These are phyloP conservation scores for Vararia minispora DNA, from an alignment of 768 basidiomycete genomes.

Conservation along the genomic window DNA sequence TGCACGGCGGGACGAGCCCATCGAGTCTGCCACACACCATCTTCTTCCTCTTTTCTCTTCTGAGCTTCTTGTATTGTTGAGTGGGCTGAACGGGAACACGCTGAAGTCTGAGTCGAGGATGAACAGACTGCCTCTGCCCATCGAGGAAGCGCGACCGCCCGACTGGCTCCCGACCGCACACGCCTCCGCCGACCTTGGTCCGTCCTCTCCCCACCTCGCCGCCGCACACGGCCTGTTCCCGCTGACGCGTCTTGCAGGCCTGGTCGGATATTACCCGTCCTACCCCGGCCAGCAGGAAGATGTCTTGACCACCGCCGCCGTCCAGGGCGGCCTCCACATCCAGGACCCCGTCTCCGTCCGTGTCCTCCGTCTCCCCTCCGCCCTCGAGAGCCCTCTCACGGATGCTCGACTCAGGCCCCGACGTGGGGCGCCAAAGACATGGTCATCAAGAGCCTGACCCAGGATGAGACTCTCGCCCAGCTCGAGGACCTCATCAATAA, in stretches of 20 bases:
- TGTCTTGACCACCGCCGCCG: slow-evolving; percentile 46
- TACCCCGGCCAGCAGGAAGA: slow-evolving; percentile 69
- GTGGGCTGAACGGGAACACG: too few species aligned
- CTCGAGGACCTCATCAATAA: slow-evolving; percentile 71
- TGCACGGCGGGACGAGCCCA: too few species aligned
- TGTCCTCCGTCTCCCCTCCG: neutral
- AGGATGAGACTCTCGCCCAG: slow-evolving; percentile 40
- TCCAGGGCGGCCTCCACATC: slow-evolving; percentile 55
- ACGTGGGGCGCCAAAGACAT: slow-evolving; percentile 47
- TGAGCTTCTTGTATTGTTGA: too few species aligned
- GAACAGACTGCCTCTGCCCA: slow-evolving; percentile 26
- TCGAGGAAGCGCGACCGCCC: slow-evolving; percentile 61
- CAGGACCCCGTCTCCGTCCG: slow-evolving; percentile 47
- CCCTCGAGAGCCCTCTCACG: neutral
- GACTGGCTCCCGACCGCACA: slow-evolving; percentile 64
- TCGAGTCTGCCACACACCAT: too few species aligned
- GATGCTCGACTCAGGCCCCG: slow-evolving; percentile 35
- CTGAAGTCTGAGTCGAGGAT: slow-evolving; percentile 8
- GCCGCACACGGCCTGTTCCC: neutral
- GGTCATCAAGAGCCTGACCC: slow-evolving; percentile 39
- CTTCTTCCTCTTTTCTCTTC: too few species aligned
- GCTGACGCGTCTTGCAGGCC: slow-evolving; percentile 35
- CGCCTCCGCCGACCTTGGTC: slow-evolving; percentile 59
- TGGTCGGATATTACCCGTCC: slow-evolving; percentile 68
- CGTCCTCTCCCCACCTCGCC: slow-evolving; percentile 10